Conservation (phyloP, 129 eudicot genomes). For the Flaveria bidentis region DNA sequence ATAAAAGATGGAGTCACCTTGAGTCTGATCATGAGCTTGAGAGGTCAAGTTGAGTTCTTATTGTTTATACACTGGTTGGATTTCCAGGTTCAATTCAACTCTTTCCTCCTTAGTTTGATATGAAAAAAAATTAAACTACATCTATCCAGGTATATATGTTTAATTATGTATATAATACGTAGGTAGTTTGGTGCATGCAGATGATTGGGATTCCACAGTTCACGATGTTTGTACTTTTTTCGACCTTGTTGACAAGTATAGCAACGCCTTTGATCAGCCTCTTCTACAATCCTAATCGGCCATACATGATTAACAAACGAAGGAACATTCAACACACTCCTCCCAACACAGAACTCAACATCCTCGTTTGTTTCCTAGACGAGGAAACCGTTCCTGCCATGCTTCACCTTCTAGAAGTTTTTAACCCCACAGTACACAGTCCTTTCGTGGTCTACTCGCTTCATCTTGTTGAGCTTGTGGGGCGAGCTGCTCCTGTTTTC, state of each 20-base stretch:
- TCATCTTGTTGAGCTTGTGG: slow-evolving; percentile 71
- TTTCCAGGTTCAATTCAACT: slow-evolving; percentile 44
- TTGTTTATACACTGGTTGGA: slow-evolving; percentile 86
- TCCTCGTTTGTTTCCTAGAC: slow-evolving; percentile 55
- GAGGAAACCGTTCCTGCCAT: slow-evolving; percentile 58
- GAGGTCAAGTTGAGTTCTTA: slow-evolving; percentile 83
- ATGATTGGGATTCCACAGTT: slow-evolving; percentile 55
- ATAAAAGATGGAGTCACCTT: slow-evolving; percentile 62
- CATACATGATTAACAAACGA: slow-evolving; percentile 82
- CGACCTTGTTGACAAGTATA: slow-evolving; percentile 51
- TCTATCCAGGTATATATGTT: no score
- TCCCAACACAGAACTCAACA: slow-evolving; percentile 54
- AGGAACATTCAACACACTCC: slow-evolving; percentile 77
- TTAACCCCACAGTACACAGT: slow-evolving; percentile 51
- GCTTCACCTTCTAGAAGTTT: slow-evolving; percentile 55
- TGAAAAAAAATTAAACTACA: no score
- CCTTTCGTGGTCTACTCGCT: slow-evolving; percentile 65
- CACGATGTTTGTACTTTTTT: slow-evolving; percentile 59
- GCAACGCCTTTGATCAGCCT: slow-evolving; percentile 62
- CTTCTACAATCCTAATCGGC: slow-evolving; percentile 75
- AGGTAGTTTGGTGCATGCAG: slow-evolving; percentile 35
- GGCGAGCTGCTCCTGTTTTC: slow-evolving; percentile 72
- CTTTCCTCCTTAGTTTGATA: slow-evolving; percentile 13
- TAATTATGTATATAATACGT: no score
- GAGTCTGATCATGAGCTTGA: slow-evolving; percentile 68